Conservation (phyloP, 2,329 filamentous ascomycete genomes). For the Pseudogymnoascus sp. region DNA sequence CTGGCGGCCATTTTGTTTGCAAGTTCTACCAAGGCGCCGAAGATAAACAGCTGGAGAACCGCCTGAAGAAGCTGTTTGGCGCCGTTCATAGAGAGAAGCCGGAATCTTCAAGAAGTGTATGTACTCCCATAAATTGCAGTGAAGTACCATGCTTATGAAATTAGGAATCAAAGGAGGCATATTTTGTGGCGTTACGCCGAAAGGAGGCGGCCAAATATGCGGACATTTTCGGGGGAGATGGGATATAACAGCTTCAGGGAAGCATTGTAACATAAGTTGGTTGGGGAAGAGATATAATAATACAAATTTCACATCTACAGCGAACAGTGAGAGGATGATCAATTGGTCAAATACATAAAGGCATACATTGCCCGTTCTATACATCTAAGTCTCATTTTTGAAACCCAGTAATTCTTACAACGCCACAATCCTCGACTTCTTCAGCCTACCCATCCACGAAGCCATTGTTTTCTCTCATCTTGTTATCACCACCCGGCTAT, state of each 20-base stretch:
- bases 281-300: background rate
- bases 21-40: slow-evolving; percentile 94
- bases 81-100: slow-evolving; percentile 85
- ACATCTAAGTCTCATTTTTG: slow-evolving; percentile 4
- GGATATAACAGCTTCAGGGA: background rate
- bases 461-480: background rate
- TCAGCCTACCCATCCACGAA: background rate
- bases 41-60: slow-evolving; percentile 69
- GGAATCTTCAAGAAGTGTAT: slow-evolving; percentile 76
- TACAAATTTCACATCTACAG: background rate
- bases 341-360: slow-evolving; percentile 1
- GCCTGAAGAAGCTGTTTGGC: slow-evolving; percentile 66
- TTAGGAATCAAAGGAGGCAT: slow-evolving; percentile 77
- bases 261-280: background rate
- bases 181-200: slow-evolving; percentile 70
- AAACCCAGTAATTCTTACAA: slow-evolving; percentile 7
- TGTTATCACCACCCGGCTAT: background rate
- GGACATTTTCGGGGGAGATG: background rate
- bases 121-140: slow-evolving; percentile 24
- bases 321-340: background rate
- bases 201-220: slow-evolving; percentile 41
- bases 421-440: background rate
- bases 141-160: slow-evolving; percentile 11
- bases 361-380: slow-evolving; percentile 3
- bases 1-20: slow-evolving; percentile 86